phyloP scores from a whole-genome alignment of 331 rosid species.

The Pyracantha coccinea region DNA sequence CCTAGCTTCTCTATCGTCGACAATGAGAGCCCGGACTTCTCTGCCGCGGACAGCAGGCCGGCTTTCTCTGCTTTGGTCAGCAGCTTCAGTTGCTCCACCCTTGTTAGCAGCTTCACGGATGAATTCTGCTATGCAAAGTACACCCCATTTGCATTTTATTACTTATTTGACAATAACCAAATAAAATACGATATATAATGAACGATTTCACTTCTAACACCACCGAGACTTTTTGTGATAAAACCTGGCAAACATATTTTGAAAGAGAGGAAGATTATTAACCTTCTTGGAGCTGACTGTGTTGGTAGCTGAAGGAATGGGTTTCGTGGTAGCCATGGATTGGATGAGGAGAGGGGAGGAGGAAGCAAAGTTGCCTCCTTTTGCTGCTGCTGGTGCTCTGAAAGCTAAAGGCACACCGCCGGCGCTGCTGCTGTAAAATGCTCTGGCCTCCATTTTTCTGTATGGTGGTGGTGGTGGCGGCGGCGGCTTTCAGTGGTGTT shows the following conservation, averaged over 20 bases:
- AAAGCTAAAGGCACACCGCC: not conserved
- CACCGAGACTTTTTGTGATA: too few relatives aligned
- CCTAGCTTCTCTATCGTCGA: slow-evolving; percentile 75
- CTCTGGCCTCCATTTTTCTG: slow-evolving; percentile 31
- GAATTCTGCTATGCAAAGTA: slow-evolving; percentile 40
- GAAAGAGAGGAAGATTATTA: not conserved
- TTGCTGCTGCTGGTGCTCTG: slow-evolving; percentile 19
- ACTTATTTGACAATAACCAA: too few relatives aligned
- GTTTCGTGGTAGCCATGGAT: slow-evolving; percentile 64
- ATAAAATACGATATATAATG: too few relatives aligned
- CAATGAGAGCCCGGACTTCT: slow-evolving; percentile 68
- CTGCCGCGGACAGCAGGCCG: slow-evolving; percentile 84
- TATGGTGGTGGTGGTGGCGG: too few relatives aligned
- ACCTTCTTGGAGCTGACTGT: slow-evolving; percentile 67
- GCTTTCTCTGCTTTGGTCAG: slow-evolving; percentile 91
- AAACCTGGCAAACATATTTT: not conserved
- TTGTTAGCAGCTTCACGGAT: slow-evolving; percentile 62
- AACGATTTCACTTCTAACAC: too few relatives aligned
- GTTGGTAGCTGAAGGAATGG: slow-evolving; percentile 37
- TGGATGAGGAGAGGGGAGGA: slow-evolving; percentile 36
- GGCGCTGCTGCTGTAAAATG: slow-evolving; percentile 22
- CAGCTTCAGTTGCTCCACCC: slow-evolving; percentile 81
- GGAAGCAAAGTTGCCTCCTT: slow-evolving; percentile 8
- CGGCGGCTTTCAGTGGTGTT: not conserved
- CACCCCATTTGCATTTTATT: not conserved